Conservation (phyloP, 345 rosid species). For the Melaleuca quinquenervia region DNA sequence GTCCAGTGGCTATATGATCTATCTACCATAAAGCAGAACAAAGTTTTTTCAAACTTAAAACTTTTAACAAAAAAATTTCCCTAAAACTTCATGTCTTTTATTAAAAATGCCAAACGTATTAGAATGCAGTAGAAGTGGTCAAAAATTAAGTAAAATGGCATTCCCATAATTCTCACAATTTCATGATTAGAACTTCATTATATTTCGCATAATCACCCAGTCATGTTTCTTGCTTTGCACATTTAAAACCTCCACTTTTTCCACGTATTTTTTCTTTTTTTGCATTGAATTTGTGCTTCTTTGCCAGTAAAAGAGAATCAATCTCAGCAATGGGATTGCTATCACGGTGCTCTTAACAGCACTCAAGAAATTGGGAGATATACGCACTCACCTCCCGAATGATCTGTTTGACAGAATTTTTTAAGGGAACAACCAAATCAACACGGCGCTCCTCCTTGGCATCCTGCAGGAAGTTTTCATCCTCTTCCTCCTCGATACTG, state of each 20-base stretch:
- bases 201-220: not conserved
- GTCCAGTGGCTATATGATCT: not conserved
- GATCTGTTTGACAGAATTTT: conserved; percentile 82
- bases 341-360: not conserved
- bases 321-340: not conserved
- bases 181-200: not conserved
- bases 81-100: not conserved
- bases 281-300: not conserved
- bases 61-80: not conserved
- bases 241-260: not conserved
- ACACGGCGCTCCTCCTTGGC: conserved; percentile 24
- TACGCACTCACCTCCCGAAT: conserved; percentile 58
- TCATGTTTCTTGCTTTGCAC: not conserved
- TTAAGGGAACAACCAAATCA: conserved; percentile 75
- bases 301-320: not conserved
- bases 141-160: not conserved
- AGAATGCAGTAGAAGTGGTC: not conserved
- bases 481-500: conserved; percentile 43
- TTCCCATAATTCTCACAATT: not conserved
- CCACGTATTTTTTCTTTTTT: not conserved
- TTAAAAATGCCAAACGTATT: not conserved
- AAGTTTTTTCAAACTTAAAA: not conserved
- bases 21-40: not conserved
- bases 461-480: conserved; percentile 58
- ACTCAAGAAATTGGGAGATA: not conserved